Base-by-base conservation (phyloP, 2,329 filamentous ascomycete species). In the Pleurostoma richardsiae region DNA sequence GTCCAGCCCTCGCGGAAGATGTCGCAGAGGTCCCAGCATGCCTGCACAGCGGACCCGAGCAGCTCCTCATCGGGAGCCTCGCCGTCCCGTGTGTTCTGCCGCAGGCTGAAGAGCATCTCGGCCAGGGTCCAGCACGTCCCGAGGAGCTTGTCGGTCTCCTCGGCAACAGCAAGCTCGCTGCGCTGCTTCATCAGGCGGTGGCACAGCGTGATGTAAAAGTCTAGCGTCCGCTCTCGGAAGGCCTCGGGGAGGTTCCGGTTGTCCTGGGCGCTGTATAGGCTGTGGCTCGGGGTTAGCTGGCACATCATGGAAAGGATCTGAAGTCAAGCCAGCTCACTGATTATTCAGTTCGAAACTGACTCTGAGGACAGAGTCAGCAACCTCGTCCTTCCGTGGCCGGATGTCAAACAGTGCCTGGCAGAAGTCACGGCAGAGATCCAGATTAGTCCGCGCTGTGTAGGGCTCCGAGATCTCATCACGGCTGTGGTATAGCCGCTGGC, bases 321-420 rank as follows among this genome's bases (percentile, higher is more conserved):
- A 41, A 4, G 6, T 2, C 29, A 5, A 30, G 26, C 6, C 2
- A 19, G 63, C 78, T 62, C 59, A 83, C 79, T 97, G 91, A 57
- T 95, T 96, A 68, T 95, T 96, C 28, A 96, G 75, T 68, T 96
- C 92, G 61, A 96, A 96, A 68, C 89, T 96, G 54, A 96, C 91
- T 42, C 92, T 79, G 41, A 97, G 69, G 10, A 96, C 85, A 0
- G 91, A 95, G 64, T 97, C 92, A 0, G 86, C 80, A 1, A 82
- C 71, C 58, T 94, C 89, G 52, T 95, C 86, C 44, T 85, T 83
- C 53, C 83, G 83, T 49, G 86, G 79, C 38, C 91, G 79, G 19
- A 92, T 84, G 59, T 96, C 91, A 58, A 96, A 97, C 8, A 96
- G 72, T 0, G 90, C 81, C 66, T 96, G 90, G 57, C 90, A 96